Base-by-base conservation (phyloP, 2,329 filamentous ascomycete genomes). In the Fusarium sp. region DNA sequence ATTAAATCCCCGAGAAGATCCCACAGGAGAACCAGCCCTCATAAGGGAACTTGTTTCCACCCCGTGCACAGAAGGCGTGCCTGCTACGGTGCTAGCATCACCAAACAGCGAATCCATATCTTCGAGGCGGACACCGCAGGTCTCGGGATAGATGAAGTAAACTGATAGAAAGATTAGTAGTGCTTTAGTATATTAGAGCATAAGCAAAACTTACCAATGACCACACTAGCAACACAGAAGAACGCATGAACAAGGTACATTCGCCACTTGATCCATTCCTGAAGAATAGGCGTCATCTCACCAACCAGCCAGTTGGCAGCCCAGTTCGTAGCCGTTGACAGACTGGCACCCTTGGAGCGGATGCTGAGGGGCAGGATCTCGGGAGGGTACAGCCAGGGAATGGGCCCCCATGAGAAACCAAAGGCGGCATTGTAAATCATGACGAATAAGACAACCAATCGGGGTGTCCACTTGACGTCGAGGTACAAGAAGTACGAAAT, bases 351-450 rank as follows among this genome's bases (percentile, higher is more conserved):
- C 84, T 98, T 98, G 65, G 95, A 97, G 75, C 96, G 90, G 77
- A 98, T 97, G 83, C 93, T 97, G 65, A 99, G 85, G 4, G 96
- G 96, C 44, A 99, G 85, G 67, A 99, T 99, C 85, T 99, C 96
- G n/a, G 96, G 96, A 13, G 96, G 96, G 79, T 98, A 98, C 14
- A 99, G 84, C 96, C 96, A 99, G 8, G 96, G 96, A 67, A 99
- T 97, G 1, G 96, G 96, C 16, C 96, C 96, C 96, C 96, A 99
- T 14, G 86, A 88, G 77, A 94, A 97, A 51, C 96, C 96, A 78
- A 98, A 99, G 7, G 96, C 92, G 5, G 95, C 96, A 76, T 99
- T 99, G 83, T 98, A 99, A 54, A 97, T 91, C 91, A 98, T 97
- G 77, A 99, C 96, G 76, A 96, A 97, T 55, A 97, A 81, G 54